Conservation (phyloP, 148 eudicot species). For the Rhododendron griersonianum region DNA sequence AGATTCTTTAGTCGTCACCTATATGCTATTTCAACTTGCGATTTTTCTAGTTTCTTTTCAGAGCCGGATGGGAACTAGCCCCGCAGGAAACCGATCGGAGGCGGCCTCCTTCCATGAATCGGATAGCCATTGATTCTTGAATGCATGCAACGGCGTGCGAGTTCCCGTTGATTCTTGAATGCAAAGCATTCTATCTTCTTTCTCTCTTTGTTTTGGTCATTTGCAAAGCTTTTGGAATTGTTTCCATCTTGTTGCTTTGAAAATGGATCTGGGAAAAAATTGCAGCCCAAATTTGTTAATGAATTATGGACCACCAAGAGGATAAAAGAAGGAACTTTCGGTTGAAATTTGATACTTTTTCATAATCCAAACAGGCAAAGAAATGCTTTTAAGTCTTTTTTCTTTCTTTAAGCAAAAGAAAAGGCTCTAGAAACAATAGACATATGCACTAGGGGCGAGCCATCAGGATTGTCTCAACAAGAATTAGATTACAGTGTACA, state of each 20-base stretch:
- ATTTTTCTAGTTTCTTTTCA: too few relatives aligned
- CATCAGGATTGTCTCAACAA: slow-evolving; percentile 1
- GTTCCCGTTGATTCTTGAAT: too few relatives aligned
- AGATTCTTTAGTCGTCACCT: background rate
- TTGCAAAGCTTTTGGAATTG: background rate
- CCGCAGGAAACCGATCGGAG: too few relatives aligned
- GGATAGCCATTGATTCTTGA: too few relatives aligned
- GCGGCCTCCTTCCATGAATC: too few relatives aligned
- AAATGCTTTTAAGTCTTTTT: background rate
- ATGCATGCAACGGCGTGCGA: too few relatives aligned
- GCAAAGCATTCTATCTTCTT: background rate
- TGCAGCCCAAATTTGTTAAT: background rate
- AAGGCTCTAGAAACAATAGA: background rate
- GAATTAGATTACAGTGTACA: background rate
- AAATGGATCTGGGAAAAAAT: background rate
- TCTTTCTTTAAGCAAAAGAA: slow-evolving; percentile 7
- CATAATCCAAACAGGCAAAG: background rate
- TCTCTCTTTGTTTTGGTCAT: background rate
- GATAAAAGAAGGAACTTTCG: background rate
- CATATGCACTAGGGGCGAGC: too few relatives aligned
- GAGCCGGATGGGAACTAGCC: too few relatives aligned
- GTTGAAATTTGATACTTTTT: background rate
- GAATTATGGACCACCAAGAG: background rate
- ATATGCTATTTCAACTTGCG: too few relatives aligned
- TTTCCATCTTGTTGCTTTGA: background rate